A percentile compares a stretch with the other conserved stretches of the same genome.
Conservation (phyloP, 495 filamentous ascomycete genomes). For the Penicillium nucicola region DNA sequence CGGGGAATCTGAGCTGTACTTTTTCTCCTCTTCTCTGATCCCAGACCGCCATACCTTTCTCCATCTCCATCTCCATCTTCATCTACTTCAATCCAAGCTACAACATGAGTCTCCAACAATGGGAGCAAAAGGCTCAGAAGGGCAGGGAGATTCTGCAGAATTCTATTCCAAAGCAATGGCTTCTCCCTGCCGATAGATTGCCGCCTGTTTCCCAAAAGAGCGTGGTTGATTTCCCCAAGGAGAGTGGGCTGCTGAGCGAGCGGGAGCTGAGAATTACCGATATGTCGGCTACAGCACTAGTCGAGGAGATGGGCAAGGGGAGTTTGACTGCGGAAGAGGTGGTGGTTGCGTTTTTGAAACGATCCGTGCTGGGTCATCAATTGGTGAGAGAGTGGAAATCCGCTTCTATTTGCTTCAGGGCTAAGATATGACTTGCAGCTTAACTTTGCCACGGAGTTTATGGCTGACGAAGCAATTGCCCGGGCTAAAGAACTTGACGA, state of each 20-base stretch:
- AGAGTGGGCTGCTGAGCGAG: conserved; percentile 47
- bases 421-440: conserved; percentile 21
- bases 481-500: conserved; percentile 57
- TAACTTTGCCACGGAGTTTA: conserved; percentile 67
- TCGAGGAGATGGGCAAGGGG: conserved; percentile 44
- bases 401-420: neutral
- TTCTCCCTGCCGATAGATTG: conserved; percentile 25
- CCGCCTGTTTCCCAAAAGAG: conserved; percentile 30
- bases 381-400: conserved; percentile 26
- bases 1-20: neutral
- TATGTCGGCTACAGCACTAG: conserved; percentile 49
- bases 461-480: conserved; percentile 59
- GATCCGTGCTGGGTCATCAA: conserved; percentile 59
- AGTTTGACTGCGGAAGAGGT: conserved; percentile 55
- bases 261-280: conserved; percentile 60
- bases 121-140: conserved; percentile 33
- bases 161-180: conserved; percentile 42
- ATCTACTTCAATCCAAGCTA: neutral
- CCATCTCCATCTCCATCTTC: too few relatives aligned
- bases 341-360: conserved; percentile 58
- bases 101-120: conserved; percentile 26
- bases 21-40: neutral
- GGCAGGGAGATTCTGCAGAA: conserved; percentile 31
- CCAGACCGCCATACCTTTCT: neutral
- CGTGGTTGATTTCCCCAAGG: conserved; percentile 39